phyloP scores from a whole-genome alignment of 176 grass and related monocot genomes.

The Zea mays region Zm-B73-REFERENCE-NAM-5.0 NC_050098.1:207531501-207532000 shows the following conservation, averaged over 20 bases:
- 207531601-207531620: constrained; percentile 72
- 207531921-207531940: constrained; percentile 70
- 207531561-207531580: neutral
- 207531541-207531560: neutral
- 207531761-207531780: constrained; percentile 55
- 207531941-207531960: constrained; percentile 36
- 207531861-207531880: constrained; percentile 56
- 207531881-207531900: constrained; percentile 49
- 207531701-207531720: constrained; percentile 57
- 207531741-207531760: constrained; percentile 51
- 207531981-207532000: constrained; percentile 25
- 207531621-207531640: constrained; percentile 67
- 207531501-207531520: constrained; percentile 15
- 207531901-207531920: constrained; percentile 57
- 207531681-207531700: constrained; percentile 56
- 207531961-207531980: constrained; percentile 55
- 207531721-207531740: constrained; percentile 59
- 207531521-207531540: neutral
- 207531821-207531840: constrained; percentile 40
- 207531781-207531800: constrained; percentile 43
- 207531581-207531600: constrained; percentile 69
- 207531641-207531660: constrained; percentile 71
- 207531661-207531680: constrained; percentile 84
- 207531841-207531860: constrained; percentile 50
- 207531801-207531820: constrained; percentile 35